Conservation (phyloP, 2,329 filamentous ascomycete genomes). For the Arthrobotrys iridis region DNA sequence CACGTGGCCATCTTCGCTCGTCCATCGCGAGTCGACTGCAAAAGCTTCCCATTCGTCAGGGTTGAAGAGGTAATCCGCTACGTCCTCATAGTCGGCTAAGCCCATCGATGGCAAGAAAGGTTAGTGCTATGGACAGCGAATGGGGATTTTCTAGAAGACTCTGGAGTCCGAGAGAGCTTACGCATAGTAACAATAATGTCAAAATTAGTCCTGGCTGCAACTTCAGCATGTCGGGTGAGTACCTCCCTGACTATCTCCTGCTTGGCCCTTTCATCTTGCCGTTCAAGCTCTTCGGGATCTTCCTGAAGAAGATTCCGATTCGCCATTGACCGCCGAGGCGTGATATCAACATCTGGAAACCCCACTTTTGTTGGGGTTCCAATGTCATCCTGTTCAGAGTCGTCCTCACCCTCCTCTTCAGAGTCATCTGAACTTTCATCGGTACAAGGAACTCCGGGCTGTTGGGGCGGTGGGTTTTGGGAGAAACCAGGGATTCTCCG, state of each 20-base stretch:
- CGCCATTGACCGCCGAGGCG: constrained; percentile 41
- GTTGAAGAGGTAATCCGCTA: constrained; percentile 36
- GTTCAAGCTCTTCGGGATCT: constrained; percentile 27
- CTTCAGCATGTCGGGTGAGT: constrained; percentile 4
- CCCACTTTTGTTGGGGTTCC: constrained; percentile 1
- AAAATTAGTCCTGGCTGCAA: constrained; percentile 26
- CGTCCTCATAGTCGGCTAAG: constrained; percentile 41
- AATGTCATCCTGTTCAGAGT: not conserved
- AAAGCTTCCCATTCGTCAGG: constrained; percentile 48
- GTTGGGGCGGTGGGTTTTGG: not conserved
- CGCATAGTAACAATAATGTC: constrained; percentile 40
- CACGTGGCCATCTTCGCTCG: constrained; percentile 26
- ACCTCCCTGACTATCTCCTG: constrained; percentile 20
- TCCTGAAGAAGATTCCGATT: constrained; percentile 23
- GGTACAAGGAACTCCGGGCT: not conserved
- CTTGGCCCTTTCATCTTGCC: constrained; percentile 27
- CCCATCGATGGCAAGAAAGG: not conserved
- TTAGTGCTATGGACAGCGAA: not conserved
- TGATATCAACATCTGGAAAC: constrained; percentile 7
- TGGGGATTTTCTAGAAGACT: not conserved
- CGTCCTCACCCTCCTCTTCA: not conserved
- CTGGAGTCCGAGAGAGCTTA: constrained; percentile 2
- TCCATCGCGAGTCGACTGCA: constrained; percentile 43
- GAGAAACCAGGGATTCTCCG: not conserved
- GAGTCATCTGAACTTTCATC: not conserved